Base-by-base conservation (phyloP, 2,329 filamentous ascomycete species). In the Drechslerella coelobrocha region DNA sequence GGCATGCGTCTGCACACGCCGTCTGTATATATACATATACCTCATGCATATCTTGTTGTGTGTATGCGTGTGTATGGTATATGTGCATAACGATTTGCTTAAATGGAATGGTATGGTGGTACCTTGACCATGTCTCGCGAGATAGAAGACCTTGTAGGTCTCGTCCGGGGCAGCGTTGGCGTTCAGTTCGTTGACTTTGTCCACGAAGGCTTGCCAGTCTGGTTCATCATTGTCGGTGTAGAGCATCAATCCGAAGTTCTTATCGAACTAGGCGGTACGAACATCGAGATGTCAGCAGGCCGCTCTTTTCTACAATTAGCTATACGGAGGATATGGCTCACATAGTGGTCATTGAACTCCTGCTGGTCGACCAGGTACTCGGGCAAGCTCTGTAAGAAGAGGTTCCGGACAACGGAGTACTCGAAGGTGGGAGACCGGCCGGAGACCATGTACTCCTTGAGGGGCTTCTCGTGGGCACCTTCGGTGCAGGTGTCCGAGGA, bases 91-190 rank as follows among this genome's bases (percentile, higher is more conserved):
- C 17, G 31, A 12, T 14, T 24, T 26, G 29, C 29, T 37, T 9
- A 47, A 12, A 55, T 34, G 2, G 23, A 4, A 26, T 3, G 12
- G 9, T 23, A 17, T 14, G 7, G 26, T 86, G 84, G 80, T 85
- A 10, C 88, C 88, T 78, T 91, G 84, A 21, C 88, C 89, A 76
- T 91, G 89, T 39, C 89, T 85, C 0, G 85, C 88, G 77, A 89
- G 81, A 78, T 87, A 87, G 27, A 91, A 76, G 8, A 91, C 81
- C 75, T 88, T 88, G 80, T 89, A 90, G 27, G 81, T 79, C 12
- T 83, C 82, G 52, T 80, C 81, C 8, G 78, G 77, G n/a, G 78
- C 78, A 10, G 73, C 72, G 2, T 81, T 77, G 2, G 77, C 75
- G 78, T 88, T 88, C 37, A 90, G 77, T 23, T 80, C 78, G 19